phyloP scores from a whole-genome alignment of 805 yeast genomes.

The Wickerhamomyces hampshirensis region DNA sequence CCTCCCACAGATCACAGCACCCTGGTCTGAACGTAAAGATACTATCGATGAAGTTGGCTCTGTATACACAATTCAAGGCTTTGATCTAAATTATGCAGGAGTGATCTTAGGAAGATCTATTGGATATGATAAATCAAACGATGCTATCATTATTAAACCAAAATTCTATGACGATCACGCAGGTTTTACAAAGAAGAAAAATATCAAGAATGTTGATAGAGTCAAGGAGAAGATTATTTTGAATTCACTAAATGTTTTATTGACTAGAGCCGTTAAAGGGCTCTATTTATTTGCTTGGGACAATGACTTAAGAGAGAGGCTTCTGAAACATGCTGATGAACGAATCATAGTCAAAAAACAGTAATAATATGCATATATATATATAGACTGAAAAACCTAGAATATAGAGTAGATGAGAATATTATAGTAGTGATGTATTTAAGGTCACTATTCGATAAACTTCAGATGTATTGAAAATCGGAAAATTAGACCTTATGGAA shows the following conservation, averaged over 20 bases:
- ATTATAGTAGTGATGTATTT: background rate
- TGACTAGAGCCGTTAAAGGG: constrained; percentile 42
- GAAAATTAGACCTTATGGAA: constrained; percentile 6
- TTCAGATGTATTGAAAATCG: background rate
- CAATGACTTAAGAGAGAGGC: constrained; percentile 31
- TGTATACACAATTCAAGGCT: constrained; percentile 44
- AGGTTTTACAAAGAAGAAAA: constrained; percentile 38
- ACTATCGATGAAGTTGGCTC: constrained; percentile 45
- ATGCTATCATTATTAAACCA: constrained; percentile 30
- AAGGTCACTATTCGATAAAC: background rate
- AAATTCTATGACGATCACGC: constrained; percentile 41
- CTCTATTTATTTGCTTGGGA: constrained; percentile 40
- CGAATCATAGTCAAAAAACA: constrained; percentile 7
- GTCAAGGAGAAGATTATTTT: constrained; percentile 37
- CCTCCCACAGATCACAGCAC: constrained; percentile 33
- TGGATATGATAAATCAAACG: constrained; percentile 32
- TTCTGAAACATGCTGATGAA: constrained; percentile 17
- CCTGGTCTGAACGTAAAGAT: constrained; percentile 43
- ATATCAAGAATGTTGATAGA: constrained; percentile 30
- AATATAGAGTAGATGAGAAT: too few relatives aligned
- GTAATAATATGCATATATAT: too few relatives aligned
- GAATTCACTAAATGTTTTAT: constrained; percentile 40
- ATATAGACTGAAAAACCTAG: background rate
- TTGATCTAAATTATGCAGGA: constrained; percentile 43
- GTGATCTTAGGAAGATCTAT: constrained; percentile 41